Percentiles rank a stretch among this genome's conserved stretches.
Conservation (phyloP, 805 yeast genomes). For the Metschnikowia gelsemii region DNA sequence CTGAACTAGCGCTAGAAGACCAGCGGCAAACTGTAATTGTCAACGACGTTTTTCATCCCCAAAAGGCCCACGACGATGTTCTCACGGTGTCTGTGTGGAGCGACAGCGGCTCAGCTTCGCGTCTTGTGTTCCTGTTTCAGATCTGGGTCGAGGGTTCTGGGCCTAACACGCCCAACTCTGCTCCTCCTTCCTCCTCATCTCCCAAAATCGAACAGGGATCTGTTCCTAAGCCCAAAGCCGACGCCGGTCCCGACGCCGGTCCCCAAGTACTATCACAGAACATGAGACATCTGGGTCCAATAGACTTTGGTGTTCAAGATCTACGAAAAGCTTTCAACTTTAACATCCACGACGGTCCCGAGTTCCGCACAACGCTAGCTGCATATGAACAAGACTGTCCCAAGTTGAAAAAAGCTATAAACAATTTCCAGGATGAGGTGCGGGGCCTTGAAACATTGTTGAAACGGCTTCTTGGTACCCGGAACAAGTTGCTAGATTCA, state of each 20-base stretch:
- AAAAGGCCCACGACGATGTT: background rate
- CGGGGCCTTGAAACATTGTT: slow-evolving; percentile 29
- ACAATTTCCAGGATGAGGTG: slow-evolving; percentile 32
- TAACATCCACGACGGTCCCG: slow-evolving; percentile 45
- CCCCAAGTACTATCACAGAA: background rate
- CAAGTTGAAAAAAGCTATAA: slow-evolving; percentile 25
- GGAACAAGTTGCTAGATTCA: slow-evolving; percentile 26
- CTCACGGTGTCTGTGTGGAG: slow-evolving; percentile 18
- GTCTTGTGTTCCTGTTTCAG: slow-evolving; percentile 7
- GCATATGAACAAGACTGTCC: slow-evolving; percentile 35
- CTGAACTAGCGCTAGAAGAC: slow-evolving; percentile 28
- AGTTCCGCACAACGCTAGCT: slow-evolving; percentile 34
- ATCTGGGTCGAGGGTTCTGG: slow-evolving; percentile 7
- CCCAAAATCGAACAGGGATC: no score
- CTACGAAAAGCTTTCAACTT: slow-evolving; percentile 33
- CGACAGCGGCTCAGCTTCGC: slow-evolving; percentile 3
- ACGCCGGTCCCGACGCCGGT: no score
- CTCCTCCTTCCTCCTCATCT: no score
- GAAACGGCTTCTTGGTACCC: slow-evolving; percentile 22
- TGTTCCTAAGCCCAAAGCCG: slow-evolving; percentile 2
- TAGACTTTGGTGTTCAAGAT: slow-evolving; percentile 13
- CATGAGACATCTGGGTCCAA: background rate
- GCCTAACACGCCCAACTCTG: no score
- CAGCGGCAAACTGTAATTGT: slow-evolving; percentile 15
- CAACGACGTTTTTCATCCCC: slow-evolving; percentile 14